Conservation (phyloP, 768 basidiomycete species). For the Clitopilus hobsonii region DNA sequence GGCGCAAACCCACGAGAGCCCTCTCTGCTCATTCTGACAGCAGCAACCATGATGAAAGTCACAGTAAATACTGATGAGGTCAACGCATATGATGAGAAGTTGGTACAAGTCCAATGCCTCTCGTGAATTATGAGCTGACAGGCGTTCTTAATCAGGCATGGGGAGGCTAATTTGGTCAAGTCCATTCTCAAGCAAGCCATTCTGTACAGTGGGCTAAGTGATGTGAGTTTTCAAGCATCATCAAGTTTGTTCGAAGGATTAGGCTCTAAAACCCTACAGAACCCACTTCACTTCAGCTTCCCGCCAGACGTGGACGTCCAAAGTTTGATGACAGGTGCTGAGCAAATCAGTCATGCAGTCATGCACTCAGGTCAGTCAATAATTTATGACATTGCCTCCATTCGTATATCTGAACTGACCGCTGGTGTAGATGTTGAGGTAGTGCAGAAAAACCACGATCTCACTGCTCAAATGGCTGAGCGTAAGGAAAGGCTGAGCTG, state of each 20-base stretch:
- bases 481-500: conserved; percentile 75
- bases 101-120: conserved; percentile 16
- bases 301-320: conserved; percentile 78
- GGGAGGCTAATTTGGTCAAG: conserved; percentile 64
- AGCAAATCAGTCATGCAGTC: conserved; percentile 67
- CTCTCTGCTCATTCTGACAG: conserved; percentile 56
- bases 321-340: conserved; percentile 74
- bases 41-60: conserved; percentile 66
- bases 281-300: conserved; percentile 77
- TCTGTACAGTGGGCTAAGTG: conserved; percentile 64
- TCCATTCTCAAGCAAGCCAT: conserved; percentile 83
- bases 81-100: conserved; percentile 60
- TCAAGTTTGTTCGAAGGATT: conserved; percentile 1
- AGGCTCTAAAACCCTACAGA: no score
- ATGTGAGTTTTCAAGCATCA: conserved; percentile 32
- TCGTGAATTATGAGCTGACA: background rate
- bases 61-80: conserved; percentile 59
- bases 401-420: conserved; percentile 4
- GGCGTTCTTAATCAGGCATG: conserved; percentile 37
- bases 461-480: conserved; percentile 70
- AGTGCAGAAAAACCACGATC: conserved; percentile 72
- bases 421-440: conserved; percentile 50
- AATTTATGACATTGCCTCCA: background rate
- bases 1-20: conserved; percentile 50
- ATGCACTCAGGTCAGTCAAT: conserved; percentile 72